A percentile compares a stretch with the other conserved stretches of the same genome.
Conservation (phyloP, 257 asterid species). For the Lycium barbarum region DNA sequence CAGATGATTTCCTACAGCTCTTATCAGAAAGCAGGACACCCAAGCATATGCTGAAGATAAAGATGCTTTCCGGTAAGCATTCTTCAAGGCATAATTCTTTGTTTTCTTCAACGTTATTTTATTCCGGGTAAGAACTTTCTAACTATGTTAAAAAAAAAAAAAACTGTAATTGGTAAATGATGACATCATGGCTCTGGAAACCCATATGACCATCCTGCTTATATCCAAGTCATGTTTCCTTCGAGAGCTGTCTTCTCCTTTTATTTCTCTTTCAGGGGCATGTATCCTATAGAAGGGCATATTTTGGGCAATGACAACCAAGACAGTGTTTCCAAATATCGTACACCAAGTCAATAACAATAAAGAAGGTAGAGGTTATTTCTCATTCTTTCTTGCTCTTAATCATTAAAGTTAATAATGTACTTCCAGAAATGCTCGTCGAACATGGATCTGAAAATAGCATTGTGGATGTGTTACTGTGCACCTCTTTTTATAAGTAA, state of each 20-base stretch:
- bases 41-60: slow-evolving; percentile 7
- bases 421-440: background rate
- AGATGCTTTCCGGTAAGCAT: slow-evolving; percentile 2
- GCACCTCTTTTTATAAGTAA: background rate
- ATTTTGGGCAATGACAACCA: slow-evolving; percentile 14
- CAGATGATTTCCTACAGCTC: background rate
- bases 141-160: background rate
- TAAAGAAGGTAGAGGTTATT: background rate
- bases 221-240: slow-evolving; percentile 15
- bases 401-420: background rate
- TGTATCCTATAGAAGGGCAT: background rate
- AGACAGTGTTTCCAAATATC: background rate
- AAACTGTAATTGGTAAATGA: background rate
- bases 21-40: slow-evolving; percentile 23
- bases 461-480: background rate
- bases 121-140: background rate
- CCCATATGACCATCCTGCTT: slow-evolving; percentile 28
- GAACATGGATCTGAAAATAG: background rate
- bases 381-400: slow-evolving; percentile 21
- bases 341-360: slow-evolving; percentile 1
- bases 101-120: slow-evolving; percentile 16
- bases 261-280: slow-evolving; percentile 22
- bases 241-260: background rate
- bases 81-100: background rate
- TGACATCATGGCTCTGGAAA: background rate